Evolutionary conservation across 352 stramenopile genomes (phyloP), one percentile per base, ranked within the genome.

Genomic region (Peronospora belbahrii): DNA sequence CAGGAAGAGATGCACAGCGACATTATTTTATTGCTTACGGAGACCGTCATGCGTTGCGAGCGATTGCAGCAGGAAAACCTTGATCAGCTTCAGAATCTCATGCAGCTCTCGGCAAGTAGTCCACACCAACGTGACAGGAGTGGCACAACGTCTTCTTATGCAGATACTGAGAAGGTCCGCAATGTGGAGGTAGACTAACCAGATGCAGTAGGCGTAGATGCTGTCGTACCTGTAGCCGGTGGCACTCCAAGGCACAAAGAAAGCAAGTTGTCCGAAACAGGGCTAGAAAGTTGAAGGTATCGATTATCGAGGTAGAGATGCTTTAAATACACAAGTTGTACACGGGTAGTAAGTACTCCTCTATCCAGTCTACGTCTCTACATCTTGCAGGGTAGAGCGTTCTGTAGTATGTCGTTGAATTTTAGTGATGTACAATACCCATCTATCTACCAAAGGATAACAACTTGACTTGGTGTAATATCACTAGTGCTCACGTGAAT

Each of bases 1-100:
- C 80, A 92, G 50, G 80, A 92, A 46, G 80, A 88, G 44, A 88
- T 92, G 80, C 80, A 92, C 59, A 85, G 70, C 45, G 74, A 74
- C 19, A 74, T 88, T 34, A 76, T 92, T 37, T 61, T 89, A 50
- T 57, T 92, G 40, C 48, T 92, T 4, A 92, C 80, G 3, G 80
- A 92, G 57, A 92, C 80, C 3, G 67, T 89, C 34, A 64, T 88
- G 64, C 70, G 75, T 20, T 92, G 80, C 48, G 80, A 92, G 56
- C 74, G 70, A 25, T 52, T 92, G 6, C 76, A 92, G 56, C 77
- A 88, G 57, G 74, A 92, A 48, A 83, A 85, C 34, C 42, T 89
- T 27, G 80, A 92, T 48, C 76, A 92, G 50, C 65, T 92, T n/a
- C 73, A 88, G 57, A 82, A 79, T 48, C 72, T 83, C 49, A 83